Evolutionary conservation across 2,329 filamentous ascomycete species (phyloP), one percentile per base, ranked within the genome.

Genomic region (Phyllosticta citriasiana): DNA sequence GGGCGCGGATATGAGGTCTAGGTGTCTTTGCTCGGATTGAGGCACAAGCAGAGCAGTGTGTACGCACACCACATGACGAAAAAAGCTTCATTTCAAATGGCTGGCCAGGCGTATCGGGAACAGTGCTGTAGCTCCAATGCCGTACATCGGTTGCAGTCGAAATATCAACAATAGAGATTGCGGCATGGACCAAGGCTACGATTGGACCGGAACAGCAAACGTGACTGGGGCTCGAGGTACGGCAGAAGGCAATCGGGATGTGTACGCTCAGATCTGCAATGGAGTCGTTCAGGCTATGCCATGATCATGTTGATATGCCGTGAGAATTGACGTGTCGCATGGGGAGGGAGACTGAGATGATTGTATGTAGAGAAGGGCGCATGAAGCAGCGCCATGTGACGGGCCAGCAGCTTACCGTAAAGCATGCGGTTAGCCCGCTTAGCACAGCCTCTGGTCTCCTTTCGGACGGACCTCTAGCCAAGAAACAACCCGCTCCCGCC

Each of bases 21-120:
- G 59, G 60, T 55, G 62, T 62, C 61, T 62, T 61, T 59, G 62
- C 62, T 61, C 57, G 62, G 55, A 30, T 60, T 57, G 57, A 60
- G 27, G 40, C 52, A 35, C 30, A 54, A 60, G 61, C 57, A 53
- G 30, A 60, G 61, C 57, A 53, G 30, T 50, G 54, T 63, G 57
- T 60, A 63, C 57, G 57, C 57, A 63, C 54, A 60, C 60, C 57
- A 56, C 33, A 62, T 58, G 56, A 62, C 53, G 56, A 62, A 61
- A 61, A 61, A 61, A 61, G 59, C 55, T 57, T 61, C 59, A 61
- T 47, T 61, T 61, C 52, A 51, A 53, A 57, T 52, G 59, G 59
- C 55, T 57, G 59, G 58, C 58, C 25, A 55, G 52, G 52, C 53
- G 57, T 53, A 60, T 27, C 19, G 57, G 52, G 47, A 19, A 53